Evolutionary conservation across 345 rosid genomes (phyloP), one percentile per base, ranked within the genome.

Genomic region (Pseudoturritis turrita): DNA sequence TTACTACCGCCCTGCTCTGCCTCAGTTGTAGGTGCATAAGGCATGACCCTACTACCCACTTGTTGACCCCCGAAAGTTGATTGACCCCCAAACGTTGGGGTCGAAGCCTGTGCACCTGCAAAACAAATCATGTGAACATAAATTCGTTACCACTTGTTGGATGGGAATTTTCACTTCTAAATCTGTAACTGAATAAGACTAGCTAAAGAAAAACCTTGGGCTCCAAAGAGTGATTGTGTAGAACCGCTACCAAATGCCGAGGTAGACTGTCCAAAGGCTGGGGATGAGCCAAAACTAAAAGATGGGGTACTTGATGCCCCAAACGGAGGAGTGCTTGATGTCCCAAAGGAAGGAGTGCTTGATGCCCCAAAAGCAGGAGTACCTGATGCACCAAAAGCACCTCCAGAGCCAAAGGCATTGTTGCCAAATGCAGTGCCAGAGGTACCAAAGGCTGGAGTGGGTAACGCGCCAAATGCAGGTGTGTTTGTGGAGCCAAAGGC

Each of bases 41-140:
- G 69, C 59, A 83, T 77, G n/a, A 81, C 87, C 80, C 99, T 82
- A 71, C 90, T 89, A 76, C 98, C 99, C 15, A 84, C 88, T 56
- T 87, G 90, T 72, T 87, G 91, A 46, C 79, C 88, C 26, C 86
- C 95, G 70, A 87, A 84, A 31, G 80, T 53, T 72, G 90, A 54
- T 78, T 83, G 95, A 47, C 72, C 79, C 25, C 86, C 93, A 77
- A 83, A 87, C 56, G 90, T 58, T 46, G 88, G 72, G n/a, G 86
- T 68, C 28, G 97, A 74, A 37, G 88, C 72, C 66, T 87, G 91
- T 41, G 78, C 70, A 72, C 87, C 97, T 90, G 81, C 81, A 76
- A 71, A 58, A 63, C 11, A 68, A 50, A 43, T 35, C 60, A 80
- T 35, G 63, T 46, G 33, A 64, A 51, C 62, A 65, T 45, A 29